These are phyloP conservation scores for Corinectria fuckeliana DNA, from an alignment of 2,329 filamentous ascomycete species.

Conservation along the genomic window DNA sequence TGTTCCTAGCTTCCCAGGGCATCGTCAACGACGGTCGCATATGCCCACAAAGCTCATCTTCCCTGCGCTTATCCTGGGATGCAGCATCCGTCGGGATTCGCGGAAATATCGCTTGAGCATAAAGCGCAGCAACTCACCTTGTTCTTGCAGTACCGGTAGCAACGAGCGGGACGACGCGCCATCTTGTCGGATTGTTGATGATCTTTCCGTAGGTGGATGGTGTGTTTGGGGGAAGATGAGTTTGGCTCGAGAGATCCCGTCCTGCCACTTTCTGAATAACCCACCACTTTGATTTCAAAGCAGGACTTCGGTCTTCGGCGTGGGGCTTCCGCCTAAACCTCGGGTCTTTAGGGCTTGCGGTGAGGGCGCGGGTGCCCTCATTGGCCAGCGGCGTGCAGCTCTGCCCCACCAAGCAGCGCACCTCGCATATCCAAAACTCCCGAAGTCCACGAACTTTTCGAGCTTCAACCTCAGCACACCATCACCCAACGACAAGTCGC, in stretches of 20 bases:
- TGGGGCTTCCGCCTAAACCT: slow-evolving; percentile 46
- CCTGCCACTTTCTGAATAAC: slow-evolving; percentile 41
- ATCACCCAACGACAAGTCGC: slow-evolving; percentile 43
- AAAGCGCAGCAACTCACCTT: slow-evolving; percentile 71
- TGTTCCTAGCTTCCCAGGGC: background rate
- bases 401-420: slow-evolving; percentile 32
- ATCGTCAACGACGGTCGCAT: slow-evolving; percentile 9
- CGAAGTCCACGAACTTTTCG: slow-evolving; percentile 34
- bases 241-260: slow-evolving; percentile 37
- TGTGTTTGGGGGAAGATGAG: slow-evolving; percentile 45
- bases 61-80: slow-evolving; percentile 20
- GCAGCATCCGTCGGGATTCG: slow-evolving; percentile 13
- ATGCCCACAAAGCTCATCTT: slow-evolving; percentile 4
- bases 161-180: slow-evolving; percentile 98
- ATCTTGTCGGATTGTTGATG: slow-evolving; percentile 78
- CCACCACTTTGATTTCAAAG: slow-evolving; percentile 61
- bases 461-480: slow-evolving; percentile 35
- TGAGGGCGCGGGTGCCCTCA: slow-evolving; percentile 19
- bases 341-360: slow-evolving; percentile 49
- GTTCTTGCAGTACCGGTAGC: slow-evolving; percentile 99
- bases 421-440: slow-evolving; percentile 34
- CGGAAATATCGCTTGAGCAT: slow-evolving; percentile 19
- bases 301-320: slow-evolving; percentile 44
- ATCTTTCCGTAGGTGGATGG: slow-evolving; percentile 46
- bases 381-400: slow-evolving; percentile 37